These are phyloP conservation scores for Penicillium olsonii DNA, from an alignment of 2,329 filamentous ascomycete species.

Conservation along the genomic window DNA sequence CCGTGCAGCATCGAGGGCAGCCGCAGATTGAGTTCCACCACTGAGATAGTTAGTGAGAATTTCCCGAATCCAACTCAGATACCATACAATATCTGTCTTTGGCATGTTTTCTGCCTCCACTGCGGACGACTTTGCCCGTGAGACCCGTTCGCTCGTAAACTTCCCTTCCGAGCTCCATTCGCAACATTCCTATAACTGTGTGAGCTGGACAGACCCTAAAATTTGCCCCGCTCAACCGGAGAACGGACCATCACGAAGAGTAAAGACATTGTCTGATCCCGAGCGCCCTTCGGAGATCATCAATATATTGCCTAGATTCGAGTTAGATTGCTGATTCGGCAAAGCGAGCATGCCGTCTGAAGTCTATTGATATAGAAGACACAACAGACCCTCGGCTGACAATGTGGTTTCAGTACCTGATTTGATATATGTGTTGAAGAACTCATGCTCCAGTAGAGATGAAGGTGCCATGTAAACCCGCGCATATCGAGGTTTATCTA, in stretches of 20 bases:
- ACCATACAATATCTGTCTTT: conserved; percentile 74
- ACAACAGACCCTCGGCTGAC: neutral
- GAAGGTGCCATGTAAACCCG: conserved; percentile 71
- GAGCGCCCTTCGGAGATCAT: conserved; percentile 80
- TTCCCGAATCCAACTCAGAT: neutral
- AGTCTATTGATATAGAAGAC: neutral
- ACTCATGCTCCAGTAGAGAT: conserved; percentile 70
- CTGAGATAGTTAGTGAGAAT: conserved; percentile 47
- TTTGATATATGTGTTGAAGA: conserved; percentile 86
- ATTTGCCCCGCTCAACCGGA: neutral
- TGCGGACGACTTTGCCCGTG: conserved; percentile 65
- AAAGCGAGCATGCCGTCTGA: neutral
- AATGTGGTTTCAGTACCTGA: conserved; percentile 54
- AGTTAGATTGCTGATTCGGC: neutral
- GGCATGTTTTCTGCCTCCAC: conserved; percentile 61
- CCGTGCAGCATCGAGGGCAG: conserved; percentile 76
- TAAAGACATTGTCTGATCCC: conserved; percentile 71
- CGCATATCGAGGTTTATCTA: conserved; percentile 57
- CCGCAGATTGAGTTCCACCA: conserved; percentile 75
- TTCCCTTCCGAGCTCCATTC: conserved; percentile 76
- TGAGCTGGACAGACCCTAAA: neutral
- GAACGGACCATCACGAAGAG: conserved; percentile 64
- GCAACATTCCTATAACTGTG: conserved; percentile 61
- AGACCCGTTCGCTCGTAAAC: conserved; percentile 82
- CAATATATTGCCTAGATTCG: conserved; percentile 65